A percentile compares a stretch with the other conserved stretches of the same genome.
These are phyloP conservation scores for Suhomyces sp. DNA, from an alignment of 805 yeast genomes.

Conservation along the genomic window DNA sequence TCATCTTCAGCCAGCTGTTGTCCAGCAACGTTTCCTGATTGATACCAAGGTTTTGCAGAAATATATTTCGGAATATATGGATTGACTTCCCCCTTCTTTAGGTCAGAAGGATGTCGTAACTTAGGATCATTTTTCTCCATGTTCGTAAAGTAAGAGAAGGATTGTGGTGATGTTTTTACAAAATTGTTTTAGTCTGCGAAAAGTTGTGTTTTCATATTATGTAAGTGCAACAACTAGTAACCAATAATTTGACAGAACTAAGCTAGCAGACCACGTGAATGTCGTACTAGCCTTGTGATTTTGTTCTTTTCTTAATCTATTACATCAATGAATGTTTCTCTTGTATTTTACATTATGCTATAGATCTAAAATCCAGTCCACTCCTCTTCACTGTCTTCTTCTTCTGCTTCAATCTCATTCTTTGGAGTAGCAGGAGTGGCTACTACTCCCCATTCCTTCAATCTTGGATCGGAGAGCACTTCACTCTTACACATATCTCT, in stretches of 20 bases:
- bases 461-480: conserved; percentile 61
- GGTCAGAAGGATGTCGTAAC: conserved; percentile 4
- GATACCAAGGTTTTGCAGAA: conserved; percentile 40
- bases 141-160: no score
- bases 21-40: not conserved
- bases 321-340: no score
- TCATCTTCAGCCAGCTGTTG: conserved; percentile 29
- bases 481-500: conserved; percentile 66
- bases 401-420: conserved; percentile 23
- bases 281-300: no score
- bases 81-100: conserved; percentile 18
- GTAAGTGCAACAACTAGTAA: no score
- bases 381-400: conserved; percentile 15
- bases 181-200: no score
- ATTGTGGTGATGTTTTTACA: no score
- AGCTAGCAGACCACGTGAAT: no score
- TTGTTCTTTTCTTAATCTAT: no score
- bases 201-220: no score
- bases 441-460: conserved; percentile 61
- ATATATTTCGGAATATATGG: conserved; percentile 43
- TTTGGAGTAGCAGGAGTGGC: conserved; percentile 10
- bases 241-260: no score
- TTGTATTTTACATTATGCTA: conserved; percentile 7
- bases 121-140: no score
- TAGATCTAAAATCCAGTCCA: conserved; percentile 33